A percentile compares a stretch with the other conserved stretches of the same genome.
These are phyloP conservation scores for Pseudonitzschia delicatissima DNA, from an alignment of 108 stramenopile species.

Conservation along the genomic window DNA sequence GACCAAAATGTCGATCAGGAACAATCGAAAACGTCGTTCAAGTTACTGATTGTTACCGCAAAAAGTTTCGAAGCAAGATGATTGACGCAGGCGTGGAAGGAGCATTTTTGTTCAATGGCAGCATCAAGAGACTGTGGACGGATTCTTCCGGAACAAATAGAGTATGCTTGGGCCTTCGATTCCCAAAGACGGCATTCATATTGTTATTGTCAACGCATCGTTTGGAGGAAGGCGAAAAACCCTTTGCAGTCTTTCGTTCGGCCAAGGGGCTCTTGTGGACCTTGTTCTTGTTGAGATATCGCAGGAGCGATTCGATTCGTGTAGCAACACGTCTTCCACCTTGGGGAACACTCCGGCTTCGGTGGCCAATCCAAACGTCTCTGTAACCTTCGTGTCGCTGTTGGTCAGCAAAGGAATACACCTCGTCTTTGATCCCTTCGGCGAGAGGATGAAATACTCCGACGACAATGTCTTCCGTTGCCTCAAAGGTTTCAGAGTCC, in stretches of 20 bases:
- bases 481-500: conserved; percentile 40
- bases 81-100: not conserved
- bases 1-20: too few relatives aligned
- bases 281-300: conserved; percentile 19
- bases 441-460: conserved; percentile 83
- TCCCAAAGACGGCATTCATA: conserved; percentile 65
- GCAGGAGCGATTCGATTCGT: conserved; percentile 55
- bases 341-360: conserved; percentile 16
- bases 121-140: conserved; percentile 31
- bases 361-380: conserved; percentile 76
- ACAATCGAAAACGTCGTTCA: too few relatives aligned
- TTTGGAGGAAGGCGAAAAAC: not conserved
- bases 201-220: conserved; percentile 64
- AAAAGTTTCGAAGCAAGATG: not conserved
- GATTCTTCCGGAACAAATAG: conserved; percentile 37
- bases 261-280: conserved; percentile 48
- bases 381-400: conserved; percentile 56
- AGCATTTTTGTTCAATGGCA: not conserved
- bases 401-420: not conserved
- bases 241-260: not conserved
- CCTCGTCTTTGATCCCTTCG: conserved; percentile 41
- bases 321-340: conserved; percentile 31
- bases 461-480: conserved; percentile 61
- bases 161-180: conserved; percentile 36
- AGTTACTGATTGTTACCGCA: too few relatives aligned